phyloP scores from a whole-genome alignment of 441 rosid species.

The Croton setiger region DNA sequence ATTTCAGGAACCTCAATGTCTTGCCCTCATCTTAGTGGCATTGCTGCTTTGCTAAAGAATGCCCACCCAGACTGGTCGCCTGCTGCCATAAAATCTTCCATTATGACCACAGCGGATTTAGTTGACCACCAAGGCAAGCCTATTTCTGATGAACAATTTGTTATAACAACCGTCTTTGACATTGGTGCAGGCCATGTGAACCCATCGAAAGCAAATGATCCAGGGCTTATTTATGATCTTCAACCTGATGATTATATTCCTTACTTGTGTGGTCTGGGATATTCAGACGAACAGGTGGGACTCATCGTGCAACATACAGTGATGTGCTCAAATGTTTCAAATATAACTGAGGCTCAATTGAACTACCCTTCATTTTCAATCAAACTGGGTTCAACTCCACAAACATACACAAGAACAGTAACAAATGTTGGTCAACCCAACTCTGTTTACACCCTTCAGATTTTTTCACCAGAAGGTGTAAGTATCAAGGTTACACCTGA shows the following conservation, averaged over 20 bases:
- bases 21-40: conserved; percentile 81
- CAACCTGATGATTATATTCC: conserved; percentile 53
- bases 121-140: conserved; percentile 11
- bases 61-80: conserved; percentile 64
- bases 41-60: conserved; percentile 71
- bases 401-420: conserved; percentile 43
- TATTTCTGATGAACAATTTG: conserved; percentile 12
- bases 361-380: conserved; percentile 57
- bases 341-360: conserved; percentile 43
- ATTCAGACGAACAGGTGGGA: conserved; percentile 31
- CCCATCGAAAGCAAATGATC: conserved; percentile 46
- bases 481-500: conserved; percentile 32
- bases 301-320: conserved; percentile 28
- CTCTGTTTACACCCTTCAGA: conserved; percentile 19
- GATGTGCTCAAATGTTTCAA: conserved; percentile 26
- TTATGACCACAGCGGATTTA: conserved; percentile 17
- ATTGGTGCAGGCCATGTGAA: conserved; percentile 58
- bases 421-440: conserved; percentile 41
- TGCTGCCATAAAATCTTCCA: conserved; percentile 76
- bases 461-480: conserved; percentile 33
- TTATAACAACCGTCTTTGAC: conserved; percentile 25
- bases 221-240: conserved; percentile 49
- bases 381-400: conserved; percentile 25
- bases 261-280: conserved; percentile 49
- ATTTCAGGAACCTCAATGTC: conserved; percentile 93